A percentile compares a stretch with the other conserved stretches of the same genome.
Conservation (phyloP, 768 basidiomycete species). For the Boletales sp. region DNA sequence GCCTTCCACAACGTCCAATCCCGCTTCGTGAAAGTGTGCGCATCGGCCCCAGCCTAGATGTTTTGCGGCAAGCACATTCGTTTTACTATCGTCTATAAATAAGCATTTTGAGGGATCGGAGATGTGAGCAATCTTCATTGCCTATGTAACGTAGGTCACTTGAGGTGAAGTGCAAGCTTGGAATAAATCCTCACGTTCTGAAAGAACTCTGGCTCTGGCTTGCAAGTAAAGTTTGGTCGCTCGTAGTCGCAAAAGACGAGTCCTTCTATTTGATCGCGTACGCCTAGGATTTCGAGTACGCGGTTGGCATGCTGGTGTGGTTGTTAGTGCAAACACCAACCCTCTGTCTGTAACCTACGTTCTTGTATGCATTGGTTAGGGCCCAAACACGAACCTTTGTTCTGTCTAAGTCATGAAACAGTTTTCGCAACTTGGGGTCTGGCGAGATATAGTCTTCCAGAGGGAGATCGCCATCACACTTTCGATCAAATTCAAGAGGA, state of each 20-base stretch:
- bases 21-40: constrained; percentile 74
- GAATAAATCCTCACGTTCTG: constrained; percentile 40
- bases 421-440: constrained; percentile 54
- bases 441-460: constrained; percentile 76
- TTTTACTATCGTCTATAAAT: constrained; percentile 75
- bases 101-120: constrained; percentile 67
- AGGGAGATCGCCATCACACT: constrained; percentile 82
- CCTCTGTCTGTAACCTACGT: constrained; percentile 41
- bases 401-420: constrained; percentile 78
- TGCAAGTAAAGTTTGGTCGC: constrained; percentile 66
- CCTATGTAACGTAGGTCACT: constrained; percentile 38
- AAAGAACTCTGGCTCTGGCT: constrained; percentile 76
- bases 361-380: constrained; percentile 78
- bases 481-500: constrained; percentile 77
- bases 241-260: constrained; percentile 79
- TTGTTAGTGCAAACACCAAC: constrained; percentile 4
- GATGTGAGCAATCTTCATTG: constrained; percentile 58
- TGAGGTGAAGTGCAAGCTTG: neutral
- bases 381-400: constrained; percentile 79
- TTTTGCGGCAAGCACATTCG: constrained; percentile 66
- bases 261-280: constrained; percentile 71
- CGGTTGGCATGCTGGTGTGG: constrained; percentile 68
- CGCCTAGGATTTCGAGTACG: constrained; percentile 68
- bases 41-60: constrained; percentile 68
- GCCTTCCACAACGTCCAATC: constrained; percentile 60